Base-by-base conservation (phyloP, 2,329 filamentous ascomycete species). In the Bipolaris cookei region DNA sequence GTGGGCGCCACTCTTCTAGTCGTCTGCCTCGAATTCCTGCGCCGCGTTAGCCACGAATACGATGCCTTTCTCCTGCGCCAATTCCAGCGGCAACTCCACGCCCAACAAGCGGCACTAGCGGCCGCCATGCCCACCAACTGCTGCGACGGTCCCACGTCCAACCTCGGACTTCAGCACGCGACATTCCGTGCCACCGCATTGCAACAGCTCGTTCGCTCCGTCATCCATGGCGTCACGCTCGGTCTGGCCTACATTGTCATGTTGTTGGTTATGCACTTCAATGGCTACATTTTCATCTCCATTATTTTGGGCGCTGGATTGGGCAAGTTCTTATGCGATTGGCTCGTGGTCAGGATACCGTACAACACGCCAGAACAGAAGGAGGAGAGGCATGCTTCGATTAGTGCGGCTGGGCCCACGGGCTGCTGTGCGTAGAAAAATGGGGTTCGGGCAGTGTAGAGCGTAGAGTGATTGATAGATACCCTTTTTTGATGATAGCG, bases 201-300 rank as follows among this genome's bases (percentile, higher is more conserved):
- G 21, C 87, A 94, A 74, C 90, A 94, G 70, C 77, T 83, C 0
- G 71, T 89, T 3, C 84, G 90, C 6, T 87, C 90, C 0, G 61
- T 87, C 3, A 73, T 94, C 18, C 89, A 93, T 65, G 86, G 87
- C 77, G 54, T 86, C 3, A 89, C 90, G 64, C 91, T 94, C 67
- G 86, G 86, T 0, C 83, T 92, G 1, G 90, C 89, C 2, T 95
- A 94, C 73, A 86, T 94, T 65, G 76, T 94, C 68, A 94, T 95
- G 91, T 77, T 90, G 78, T 70, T 88, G 23, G 83, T 84, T 18
- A 88, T 88, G 85, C 87, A 86, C 62, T 88, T 82, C 74, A 87
- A 88, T 56, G 84, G 79, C 6, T 95, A 91, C 76, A 83, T 95
- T 61, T 90, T 95, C 73, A 88, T 94, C 57, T 91, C 87, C 65